phyloP scores from a whole-genome alignment of 441 rosid species.

The Bruguiera hainesii region DNA sequence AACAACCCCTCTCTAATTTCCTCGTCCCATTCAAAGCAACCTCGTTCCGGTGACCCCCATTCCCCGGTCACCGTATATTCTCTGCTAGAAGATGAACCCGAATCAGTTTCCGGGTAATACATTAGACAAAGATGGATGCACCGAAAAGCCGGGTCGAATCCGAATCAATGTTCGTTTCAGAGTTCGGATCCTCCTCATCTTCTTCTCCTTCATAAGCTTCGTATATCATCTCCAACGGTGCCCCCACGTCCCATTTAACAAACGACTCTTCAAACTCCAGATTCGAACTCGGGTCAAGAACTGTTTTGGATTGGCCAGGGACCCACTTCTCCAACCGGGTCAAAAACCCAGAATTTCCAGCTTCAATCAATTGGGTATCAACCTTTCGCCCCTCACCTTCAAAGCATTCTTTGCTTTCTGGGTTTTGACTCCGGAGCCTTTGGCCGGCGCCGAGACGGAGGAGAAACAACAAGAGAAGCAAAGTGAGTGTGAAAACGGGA shows the following conservation, averaged over 20 bases:
- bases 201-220: conserved; percentile 55
- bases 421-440: conserved; percentile 15
- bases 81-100: conserved; percentile 47
- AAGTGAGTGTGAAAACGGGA: conserved; percentile 42
- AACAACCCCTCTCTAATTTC: conserved; percentile 44
- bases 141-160: neutral
- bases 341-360: neutral
- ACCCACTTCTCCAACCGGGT: conserved; percentile 19
- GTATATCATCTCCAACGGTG: conserved; percentile 68
- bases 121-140: conserved; percentile 41
- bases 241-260: conserved; percentile 64
- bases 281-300: conserved; percentile 11
- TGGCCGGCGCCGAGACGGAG: conserved; percentile 45
- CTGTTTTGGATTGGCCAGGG: conserved; percentile 2
- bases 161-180: conserved; percentile 7
- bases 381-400: neutral
- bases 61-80: conserved; percentile 28
- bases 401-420: neutral
- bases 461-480: conserved; percentile 44
- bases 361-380: neutral
- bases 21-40: conserved; percentile 39
- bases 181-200: conserved; percentile 20
- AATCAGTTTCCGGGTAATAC: conserved; percentile 58
- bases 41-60: conserved; percentile 34
- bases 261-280: conserved; percentile 29